Evolutionary conservation across 1,284 basidiomycete species (phyloP), one percentile per base, ranked within the genome.

Genomic region (Cryptococcus neoformans): DNA sequence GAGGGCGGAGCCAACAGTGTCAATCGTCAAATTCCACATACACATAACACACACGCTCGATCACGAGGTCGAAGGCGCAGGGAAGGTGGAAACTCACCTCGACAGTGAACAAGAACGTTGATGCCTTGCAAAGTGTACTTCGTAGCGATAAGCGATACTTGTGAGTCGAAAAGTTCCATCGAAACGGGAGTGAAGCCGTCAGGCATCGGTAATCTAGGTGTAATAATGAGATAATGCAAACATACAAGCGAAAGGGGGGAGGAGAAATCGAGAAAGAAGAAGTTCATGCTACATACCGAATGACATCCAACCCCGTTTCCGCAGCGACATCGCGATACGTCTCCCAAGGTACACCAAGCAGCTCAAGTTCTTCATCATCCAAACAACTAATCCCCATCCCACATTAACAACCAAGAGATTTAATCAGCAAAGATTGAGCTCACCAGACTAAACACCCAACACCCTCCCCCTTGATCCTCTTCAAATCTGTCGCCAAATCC

Each of bases 161-260:
- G 83, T 0, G 74, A 79, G 69, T 97, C 89, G 49, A 95, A 83
- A 36, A 77, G 74, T 11, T 77, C 75, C 6, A 87, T 81, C 10
- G 85, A 84, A 2, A 85, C 80, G 0, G 92, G 93, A 0, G 88
- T 83, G 35, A 95, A 85, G 17, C 94, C 95, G 77, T 99, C 95
- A 3, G 92, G 91, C 63, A 88, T 90, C 1, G 94, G 95, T 48
- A 95, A 79, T 11, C 90, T 89, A 64, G 9, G 2, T 10, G 5
- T 44, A n/a, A 8, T n/a, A 1, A 16, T 21, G 21, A n/a, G n/a
- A 3, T n/a, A n/a, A 8, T n/a, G 42, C n/a, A 16, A 37, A 49
- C 11, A 8, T 39, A 36, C 49, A 45, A 56, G 41, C 21, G 50
- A 0, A 36, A 28, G 36, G 10, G 11, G 10, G 46, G 36, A 45